Base-by-base conservation (phyloP, 2,329 filamentous ascomycete genomes). In the Cryphonectria parasitica region DNA sequence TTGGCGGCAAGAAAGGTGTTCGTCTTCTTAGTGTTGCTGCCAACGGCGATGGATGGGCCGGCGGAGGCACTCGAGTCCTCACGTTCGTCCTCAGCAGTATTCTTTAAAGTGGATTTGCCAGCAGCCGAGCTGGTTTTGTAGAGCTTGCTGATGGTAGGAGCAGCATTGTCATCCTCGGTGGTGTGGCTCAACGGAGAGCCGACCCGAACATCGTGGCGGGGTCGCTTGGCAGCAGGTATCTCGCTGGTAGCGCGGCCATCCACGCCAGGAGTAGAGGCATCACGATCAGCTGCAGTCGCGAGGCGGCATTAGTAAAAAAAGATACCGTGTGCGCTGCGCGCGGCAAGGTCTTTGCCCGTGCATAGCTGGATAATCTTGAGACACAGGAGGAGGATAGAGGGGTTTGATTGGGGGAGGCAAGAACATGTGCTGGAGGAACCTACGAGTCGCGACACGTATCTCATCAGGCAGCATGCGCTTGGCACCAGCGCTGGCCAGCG, bases 361-460 rank as follows among this genome's bases (percentile, higher is more conserved):
- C 15, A 28, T 4, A 25, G 56, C 15, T 60, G 10, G n/a, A 3
- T 3, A n/a, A 25, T 6, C 3, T 34, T 34, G 34, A 34, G 6
- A 34, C 34, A 34, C 3, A 34, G 34, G 34, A 34, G 34, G 34
- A 34, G 34, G 34, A 34, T 6, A 34, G 34, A 34, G 34, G 34
- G 6, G 3, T 34, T 34, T n/a, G n/a, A n/a, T n/a, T n/a, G n/a
- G 17, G 22, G 17, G 4, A 28, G 11, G 4, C 22, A 58, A 39
- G 13, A 39, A 39, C 10, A 10, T 39, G 36, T 39, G 43, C 22
- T 31, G 49, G 36, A 28, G 39, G 45, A 58, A 68, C 68, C 58
- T 71, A 72, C 68, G 71, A n/a, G 68, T 68, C 2, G 71, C 71
- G 25, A 72, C 71, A 5, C 61, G 66, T 25, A 72, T 72, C 65